Evolutionary conservation across 2,329 filamentous ascomycete species (phyloP).

Genomic region (Paecilomyces formosus): DNA sequence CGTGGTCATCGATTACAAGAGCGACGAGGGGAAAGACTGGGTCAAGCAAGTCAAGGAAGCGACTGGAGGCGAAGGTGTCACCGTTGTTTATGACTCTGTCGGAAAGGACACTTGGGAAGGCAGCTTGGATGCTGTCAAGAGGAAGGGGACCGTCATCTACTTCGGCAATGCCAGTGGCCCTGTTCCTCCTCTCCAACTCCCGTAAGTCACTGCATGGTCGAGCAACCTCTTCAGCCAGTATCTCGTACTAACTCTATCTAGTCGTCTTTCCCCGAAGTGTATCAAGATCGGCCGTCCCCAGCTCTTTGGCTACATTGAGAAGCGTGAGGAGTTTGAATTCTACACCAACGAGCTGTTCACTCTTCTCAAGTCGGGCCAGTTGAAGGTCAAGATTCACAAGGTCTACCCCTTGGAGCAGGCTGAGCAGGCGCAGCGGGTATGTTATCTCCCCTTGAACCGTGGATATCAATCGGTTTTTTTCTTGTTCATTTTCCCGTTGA

Average conservation of each 20-base stretch:
- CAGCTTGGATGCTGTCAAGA: slow-evolving; percentile 63
- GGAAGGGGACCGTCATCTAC: slow-evolving; percentile 69
- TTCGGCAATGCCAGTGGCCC: slow-evolving; percentile 79
- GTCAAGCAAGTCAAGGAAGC: slow-evolving; percentile 80
- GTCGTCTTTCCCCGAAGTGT: slow-evolving; percentile 56
- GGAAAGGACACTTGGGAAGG: slow-evolving; percentile 79
- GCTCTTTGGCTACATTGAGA: slow-evolving; percentile 62
- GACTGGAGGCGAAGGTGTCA: slow-evolving; percentile 64
- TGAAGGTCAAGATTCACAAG: slow-evolving; percentile 68
- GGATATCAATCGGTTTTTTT: not conserved
- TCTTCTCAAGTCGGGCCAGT: slow-evolving; percentile 59
- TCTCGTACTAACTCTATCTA: slow-evolving; percentile 7
- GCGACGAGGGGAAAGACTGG: slow-evolving; percentile 72
- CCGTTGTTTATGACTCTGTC: slow-evolving; percentile 78
- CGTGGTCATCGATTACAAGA: slow-evolving; percentile 68
- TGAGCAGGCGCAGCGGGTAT: slow-evolving; percentile 57
- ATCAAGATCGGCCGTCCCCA: slow-evolving; percentile 67
- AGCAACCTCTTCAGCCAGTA: slow-evolving; percentile 7
- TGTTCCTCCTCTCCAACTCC: slow-evolving; percentile 60
- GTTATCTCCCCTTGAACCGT: slow-evolving; percentile 6
- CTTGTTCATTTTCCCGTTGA: not conserved
- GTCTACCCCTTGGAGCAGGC: slow-evolving; percentile 69
- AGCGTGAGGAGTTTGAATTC: slow-evolving; percentile 61
- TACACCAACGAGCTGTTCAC: slow-evolving; percentile 64
- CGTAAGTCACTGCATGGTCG: slow-evolving; percentile 41